Conservation (phyloP, 2,329 filamentous ascomycete species). For the Aspergillus transmontanensis region DNA sequence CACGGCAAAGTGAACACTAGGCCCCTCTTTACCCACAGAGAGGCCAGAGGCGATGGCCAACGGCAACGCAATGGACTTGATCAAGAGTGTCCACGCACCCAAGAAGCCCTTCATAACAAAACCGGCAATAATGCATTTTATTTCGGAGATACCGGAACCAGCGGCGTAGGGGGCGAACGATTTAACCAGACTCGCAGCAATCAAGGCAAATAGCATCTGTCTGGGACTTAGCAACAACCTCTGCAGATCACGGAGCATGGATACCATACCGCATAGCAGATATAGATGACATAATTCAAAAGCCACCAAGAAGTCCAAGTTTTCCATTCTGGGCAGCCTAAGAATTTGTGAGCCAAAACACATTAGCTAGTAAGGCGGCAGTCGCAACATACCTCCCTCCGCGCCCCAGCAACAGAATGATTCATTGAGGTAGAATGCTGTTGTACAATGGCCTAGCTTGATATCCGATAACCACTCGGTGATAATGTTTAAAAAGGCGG, state of each 20-base stretch:
- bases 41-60: conserved; percentile 91
- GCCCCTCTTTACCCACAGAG: conserved; percentile 94
- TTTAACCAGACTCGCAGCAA: conserved; percentile 82
- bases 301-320: conserved; percentile 78
- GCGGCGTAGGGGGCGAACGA: conserved; percentile 94
- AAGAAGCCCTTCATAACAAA: conserved; percentile 99
- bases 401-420: conserved; percentile 98
- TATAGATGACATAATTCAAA: conserved; percentile 85
- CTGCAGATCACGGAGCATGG: background rate
- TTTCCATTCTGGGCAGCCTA: conserved; percentile 85
- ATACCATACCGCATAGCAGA: conserved; percentile 71
- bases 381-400: conserved; percentile 65
- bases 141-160: conserved; percentile 95
- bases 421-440: conserved; percentile 95
- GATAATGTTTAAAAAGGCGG: conserved; percentile 88
- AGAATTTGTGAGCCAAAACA: background rate
- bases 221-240: conserved; percentile 4
- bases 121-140: conserved; percentile 98
- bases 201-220: conserved; percentile 76
- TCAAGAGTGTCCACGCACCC: conserved; percentile 84
- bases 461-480: conserved; percentile 97
- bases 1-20: conserved; percentile 98
- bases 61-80: conserved; percentile 90
- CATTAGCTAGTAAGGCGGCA: background rate
- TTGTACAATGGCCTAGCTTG: conserved; percentile 93